Base-by-base conservation (phyloP, 225 moss, liverwort and hornwort genomes). In the Polytrichum commune region DNA sequence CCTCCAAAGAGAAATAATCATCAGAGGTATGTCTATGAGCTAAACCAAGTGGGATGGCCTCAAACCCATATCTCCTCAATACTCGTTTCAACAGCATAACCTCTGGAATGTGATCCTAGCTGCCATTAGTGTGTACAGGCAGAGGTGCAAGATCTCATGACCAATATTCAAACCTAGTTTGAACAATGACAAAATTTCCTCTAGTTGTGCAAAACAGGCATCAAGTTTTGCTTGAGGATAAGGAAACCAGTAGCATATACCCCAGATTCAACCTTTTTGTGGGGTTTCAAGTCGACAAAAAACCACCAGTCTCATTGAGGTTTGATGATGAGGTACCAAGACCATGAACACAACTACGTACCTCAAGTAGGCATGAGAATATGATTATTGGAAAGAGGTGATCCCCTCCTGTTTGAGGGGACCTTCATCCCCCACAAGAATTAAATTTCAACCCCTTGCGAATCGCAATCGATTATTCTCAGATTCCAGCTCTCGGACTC, bases 401-500 rank as follows among this genome's bases (percentile, higher is more conserved):
- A 58, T 20, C 32, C 35, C 35, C 55, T 63, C 70, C 46, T 13
- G 74, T 0, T 74, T 67, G 63, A 60, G 26, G 5, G 27, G 62
- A 61, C 65, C 28, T 54, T 53, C 68, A 54, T 28, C 26, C 32
- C 55, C 29, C 70, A 63, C 60, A 54, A 63, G 3, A 46, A 25
- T 54, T 24, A 13, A 18, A 56, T 5, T 6, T 78, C 74, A 84
- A 70, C 77, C 75, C 77, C 77, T 75, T 19, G 80, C 60, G 13
- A 80, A 75, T 58, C 78, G 81, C 68, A 85, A 71, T 3, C 81
- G 85, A 73, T 81, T 78, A 61, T 85, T 85, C 55, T 85, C 85
- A 54, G 81, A 73, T 76, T 85, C 81, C 68, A 85, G 71, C 76
- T 85, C 85, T 30, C 81, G 81, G 29, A 85, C 85, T n/a, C 75